These are phyloP conservation scores for Fraxinus albicans DNA, from an alignment of 305 asterid species.

Conservation along the genomic window DNA sequence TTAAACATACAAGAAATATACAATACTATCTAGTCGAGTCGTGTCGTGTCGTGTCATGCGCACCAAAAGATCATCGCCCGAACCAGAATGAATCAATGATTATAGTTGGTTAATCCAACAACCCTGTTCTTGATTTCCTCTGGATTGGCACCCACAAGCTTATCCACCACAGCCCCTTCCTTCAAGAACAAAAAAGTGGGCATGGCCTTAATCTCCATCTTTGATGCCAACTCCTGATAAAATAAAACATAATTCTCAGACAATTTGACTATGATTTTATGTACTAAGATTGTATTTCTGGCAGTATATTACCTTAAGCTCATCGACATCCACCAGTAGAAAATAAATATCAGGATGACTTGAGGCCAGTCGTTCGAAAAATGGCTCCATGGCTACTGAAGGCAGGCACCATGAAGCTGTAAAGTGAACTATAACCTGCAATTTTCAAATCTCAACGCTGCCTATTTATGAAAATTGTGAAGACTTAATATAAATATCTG, in stretches of 20 bases:
- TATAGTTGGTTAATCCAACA: neutral
- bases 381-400: constrained; percentile 49
- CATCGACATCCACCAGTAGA: constrained; percentile 55
- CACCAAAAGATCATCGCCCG: neutral
- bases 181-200: constrained; percentile 53
- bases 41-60: neutral
- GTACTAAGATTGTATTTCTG: neutral
- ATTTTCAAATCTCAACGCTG: neutral
- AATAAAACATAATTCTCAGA: neutral
- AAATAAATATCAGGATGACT: constrained; percentile 32
- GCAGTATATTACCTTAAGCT: constrained; percentile 39
- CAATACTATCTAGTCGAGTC: neutral
- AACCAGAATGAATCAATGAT: neutral
- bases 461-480: neutral
- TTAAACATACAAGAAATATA: neutral
- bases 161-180: constrained; percentile 45
- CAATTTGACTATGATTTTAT: neutral
- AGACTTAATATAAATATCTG: neutral
- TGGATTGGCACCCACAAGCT: constrained; percentile 58
- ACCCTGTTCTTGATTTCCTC: constrained; percentile 44
- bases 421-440: constrained; percentile 50
- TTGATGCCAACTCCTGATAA: constrained; percentile 42
- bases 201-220: constrained; percentile 56
- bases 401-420: constrained; percentile 59
- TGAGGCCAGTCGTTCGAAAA: constrained; percentile 39